Conservation (phyloP, 2,329 filamentous ascomycete species). For the Lecanicillium sp. region DNA sequence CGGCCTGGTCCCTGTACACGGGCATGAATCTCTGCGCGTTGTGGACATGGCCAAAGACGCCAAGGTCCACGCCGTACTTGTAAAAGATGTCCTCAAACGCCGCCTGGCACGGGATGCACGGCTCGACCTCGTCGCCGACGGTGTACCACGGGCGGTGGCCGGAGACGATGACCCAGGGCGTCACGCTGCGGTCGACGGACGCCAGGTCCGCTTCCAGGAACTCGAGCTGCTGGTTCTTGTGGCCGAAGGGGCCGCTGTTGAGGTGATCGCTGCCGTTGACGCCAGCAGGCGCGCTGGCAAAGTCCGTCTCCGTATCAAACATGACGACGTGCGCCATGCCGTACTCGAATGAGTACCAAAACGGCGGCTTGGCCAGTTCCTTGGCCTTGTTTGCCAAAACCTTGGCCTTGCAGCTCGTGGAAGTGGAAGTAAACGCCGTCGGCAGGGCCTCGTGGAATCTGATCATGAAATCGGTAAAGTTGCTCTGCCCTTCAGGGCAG, state of each 20-base stretch:
- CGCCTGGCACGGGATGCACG: too few relatives aligned
- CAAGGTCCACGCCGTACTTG: conserved; percentile 51
- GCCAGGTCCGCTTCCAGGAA: conserved; percentile 51
- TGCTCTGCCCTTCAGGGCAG: conserved; percentile 48
- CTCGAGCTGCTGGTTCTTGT: conserved; percentile 41
- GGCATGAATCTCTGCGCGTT: conserved; percentile 50
- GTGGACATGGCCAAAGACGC: conserved; percentile 52
- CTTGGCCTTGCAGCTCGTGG: conserved; percentile 37
- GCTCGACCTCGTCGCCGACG: conserved; percentile 25
- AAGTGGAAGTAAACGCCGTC: conserved; percentile 43
- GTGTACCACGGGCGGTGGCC: conserved; percentile 45
- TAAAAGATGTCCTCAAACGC: conserved; percentile 51
- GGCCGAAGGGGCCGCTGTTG: conserved; percentile 46
- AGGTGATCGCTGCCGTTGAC: too few relatives aligned
- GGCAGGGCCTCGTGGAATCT: conserved; percentile 50
- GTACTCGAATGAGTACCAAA: conserved; percentile 25
- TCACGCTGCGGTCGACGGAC: conserved; percentile 48
- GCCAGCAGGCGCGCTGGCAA: conserved; percentile 26
- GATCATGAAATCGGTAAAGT: conserved; percentile 55
- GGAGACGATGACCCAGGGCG: conserved; percentile 36
- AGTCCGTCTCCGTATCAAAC: conserved; percentile 30
- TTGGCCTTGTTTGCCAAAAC: too few relatives aligned
- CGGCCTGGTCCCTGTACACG: conserved; percentile 29
- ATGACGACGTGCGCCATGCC: conserved; percentile 25
- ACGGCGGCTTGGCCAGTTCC: conserved; percentile 26